A percentile compares a stretch with the other conserved stretches of the same genome.
Evolutionary conservation across 208 protist genomes (phyloP).

Genomic region (Trichomonas vaginalis): DNA sequence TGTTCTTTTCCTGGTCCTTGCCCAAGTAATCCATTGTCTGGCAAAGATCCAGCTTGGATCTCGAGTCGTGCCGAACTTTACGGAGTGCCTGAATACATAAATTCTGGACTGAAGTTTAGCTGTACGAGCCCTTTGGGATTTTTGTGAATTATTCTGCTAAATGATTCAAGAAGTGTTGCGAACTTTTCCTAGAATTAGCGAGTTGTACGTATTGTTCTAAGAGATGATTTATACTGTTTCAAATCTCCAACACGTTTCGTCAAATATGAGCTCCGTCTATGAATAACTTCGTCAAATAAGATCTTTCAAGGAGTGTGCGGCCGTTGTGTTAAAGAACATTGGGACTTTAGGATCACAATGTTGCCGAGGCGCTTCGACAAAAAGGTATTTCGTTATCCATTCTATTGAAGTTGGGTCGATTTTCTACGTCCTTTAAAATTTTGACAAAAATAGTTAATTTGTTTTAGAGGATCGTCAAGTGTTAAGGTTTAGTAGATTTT

Average conservation of each 20-base stretch:
- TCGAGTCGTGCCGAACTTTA: conserved; percentile 49
- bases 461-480: too few species aligned
- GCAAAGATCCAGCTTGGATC: conserved; percentile 65
- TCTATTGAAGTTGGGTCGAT: neutral
- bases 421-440: neutral
- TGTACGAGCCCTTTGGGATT: conserved; percentile 15
- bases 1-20: conserved; percentile 68
- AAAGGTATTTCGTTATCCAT: neutral
- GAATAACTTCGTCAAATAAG: neutral
- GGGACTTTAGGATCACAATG: neutral
- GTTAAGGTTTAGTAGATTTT: too few species aligned
- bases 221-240: neutral
- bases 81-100: conserved; percentile 44
- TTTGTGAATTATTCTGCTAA: neutral
- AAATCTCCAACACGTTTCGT: neutral
- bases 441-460: too few species aligned
- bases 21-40: conserved; percentile 77
- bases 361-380: neutral
- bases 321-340: neutral
- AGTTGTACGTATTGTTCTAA: neutral
- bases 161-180: neutral
- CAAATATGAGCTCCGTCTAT: neutral
- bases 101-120: conserved; percentile 37
- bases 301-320: neutral
- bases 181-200: neutral